phyloP scores from a whole-genome alignment of 768 basidiomycete genomes.

The Russula earlei region DNA sequence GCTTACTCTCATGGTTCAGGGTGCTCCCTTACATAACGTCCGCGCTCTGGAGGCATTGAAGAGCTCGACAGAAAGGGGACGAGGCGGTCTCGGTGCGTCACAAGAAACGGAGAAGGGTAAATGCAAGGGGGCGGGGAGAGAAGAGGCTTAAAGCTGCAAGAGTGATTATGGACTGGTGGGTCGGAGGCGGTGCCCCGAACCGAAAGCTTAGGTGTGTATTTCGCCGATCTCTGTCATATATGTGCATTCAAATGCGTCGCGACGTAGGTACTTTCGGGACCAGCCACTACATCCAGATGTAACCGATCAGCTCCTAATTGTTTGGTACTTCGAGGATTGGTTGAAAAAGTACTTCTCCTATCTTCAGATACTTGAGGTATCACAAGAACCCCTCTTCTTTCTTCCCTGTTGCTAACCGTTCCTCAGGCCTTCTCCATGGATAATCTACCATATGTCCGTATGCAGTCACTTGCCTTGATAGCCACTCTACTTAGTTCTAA shows the following conservation, averaged over 20 bases:
- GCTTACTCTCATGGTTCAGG: conserved; percentile 34
- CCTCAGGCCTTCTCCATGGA: conserved; percentile 69
- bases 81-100: conserved; percentile 49
- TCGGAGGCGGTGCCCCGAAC: conserved; percentile 82
- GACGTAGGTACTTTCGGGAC: conserved; percentile 79
- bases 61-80: conserved; percentile 65
- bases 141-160: conserved; percentile 84
- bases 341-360: conserved; percentile 91
- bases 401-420: background rate
- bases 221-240: background rate
- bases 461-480: conserved; percentile 38
- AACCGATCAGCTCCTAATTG: conserved; percentile 62
- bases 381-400: conserved; percentile 13
- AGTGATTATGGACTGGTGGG: conserved; percentile 96
- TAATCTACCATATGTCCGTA: conserved; percentile 22
- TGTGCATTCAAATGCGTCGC: background rate
- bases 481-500: conserved; percentile 76
- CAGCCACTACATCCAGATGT: conserved; percentile 59
- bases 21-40: conserved; percentile 77
- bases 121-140: conserved; percentile 43
- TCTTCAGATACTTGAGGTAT: conserved; percentile 82
- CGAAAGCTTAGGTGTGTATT: conserved; percentile 78
- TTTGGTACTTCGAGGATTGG: conserved; percentile 97
- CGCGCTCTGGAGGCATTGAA: conserved; percentile 71
- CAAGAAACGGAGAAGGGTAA: conserved; percentile 13